Base-by-base conservation (phyloP, 2,329 filamentous ascomycete species). In the Cladosporium cucumerinum region DNA sequence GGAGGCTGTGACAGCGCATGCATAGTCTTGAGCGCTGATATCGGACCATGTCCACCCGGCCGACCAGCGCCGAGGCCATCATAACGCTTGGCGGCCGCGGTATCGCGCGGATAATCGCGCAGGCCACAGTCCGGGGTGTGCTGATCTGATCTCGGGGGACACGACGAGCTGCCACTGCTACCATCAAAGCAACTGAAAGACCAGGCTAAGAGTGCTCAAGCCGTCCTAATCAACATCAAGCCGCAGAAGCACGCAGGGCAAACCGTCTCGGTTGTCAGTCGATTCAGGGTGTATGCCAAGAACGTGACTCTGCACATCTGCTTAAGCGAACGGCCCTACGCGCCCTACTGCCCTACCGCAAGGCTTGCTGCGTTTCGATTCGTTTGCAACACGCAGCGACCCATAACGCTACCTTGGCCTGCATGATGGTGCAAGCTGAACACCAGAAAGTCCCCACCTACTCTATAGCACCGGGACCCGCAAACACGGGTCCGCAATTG, bases 391-490 rank as follows among this genome's bases (percentile, higher is more conserved):
- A 52, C 48, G 51, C 25, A 6, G 34, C 49, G 60, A 55, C 49
- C 49, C 60, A 55, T 62, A 51, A 34, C n/a, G 60, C 49, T 34
- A 32, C 25, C 60, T 62, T 62, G 60, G 60, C 60, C 49, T 34
- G 60, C 60, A 62, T 62, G 60, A 62, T 32, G 60, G 60, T 62
- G 60, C 60, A 54, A 62, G 60, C 60, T 62, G 60, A 62, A 62
- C 32, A 14, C 21, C 48, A n/a, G 6, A 18, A 21, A 18, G 23
- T 21, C 60, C 60, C 60, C 60, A 62, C 60, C 36, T 55, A n/a
- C 49, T 46, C 32, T 55, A 10, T 36, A 14, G 49, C 60, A 51
- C 1, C 48, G 60, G 54, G 34, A 55, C 49, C 60, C 60, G 49
- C 60, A 52, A 39, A 30, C 36, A 39, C 26, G 25, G 36, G 21